A percentile compares a stretch with the other conserved stretches of the same genome.
Conservation (phyloP, 257 asterid species). For the Ajuga chamaepitys region DNA sequence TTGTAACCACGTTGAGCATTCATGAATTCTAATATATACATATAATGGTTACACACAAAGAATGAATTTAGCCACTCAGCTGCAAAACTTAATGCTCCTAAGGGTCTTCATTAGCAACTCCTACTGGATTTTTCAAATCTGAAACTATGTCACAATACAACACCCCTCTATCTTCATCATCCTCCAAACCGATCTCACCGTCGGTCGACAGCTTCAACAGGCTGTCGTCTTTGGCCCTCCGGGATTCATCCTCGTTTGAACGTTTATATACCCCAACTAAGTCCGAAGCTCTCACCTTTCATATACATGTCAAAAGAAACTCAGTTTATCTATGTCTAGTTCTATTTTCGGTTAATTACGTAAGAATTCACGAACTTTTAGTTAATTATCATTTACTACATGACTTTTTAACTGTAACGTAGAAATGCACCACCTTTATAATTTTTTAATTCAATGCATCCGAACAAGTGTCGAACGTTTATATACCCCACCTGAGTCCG, state of each 20-base stretch:
- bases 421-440: too few relatives aligned
- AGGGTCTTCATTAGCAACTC: slow-evolving; percentile 25
- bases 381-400: too few relatives aligned
- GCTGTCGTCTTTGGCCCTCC: slow-evolving; percentile 16
- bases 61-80: too few relatives aligned
- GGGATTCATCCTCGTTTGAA: slow-evolving; percentile 12
- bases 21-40: too few relatives aligned
- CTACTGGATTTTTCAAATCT: slow-evolving; percentile 17
- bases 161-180: slow-evolving; percentile 40
- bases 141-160: slow-evolving; percentile 38
- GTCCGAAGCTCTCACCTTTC: slow-evolving; percentile 79
- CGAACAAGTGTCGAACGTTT: slow-evolving; percentile 20
- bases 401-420: too few relatives aligned
- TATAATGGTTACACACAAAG: too few relatives aligned
- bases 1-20: too few relatives aligned
- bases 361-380: too few relatives aligned
- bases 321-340: too few relatives aligned
- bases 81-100: slow-evolving; percentile 8
- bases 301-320: neutral
- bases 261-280: slow-evolving; percentile 26
- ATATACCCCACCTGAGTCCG: slow-evolving; percentile 39
- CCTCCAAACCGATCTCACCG: slow-evolving; percentile 20
- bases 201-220: slow-evolving; percentile 9
- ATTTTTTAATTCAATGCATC: too few relatives aligned
- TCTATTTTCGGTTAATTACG: too few relatives aligned